Evolutionary conservation across 495 filamentous ascomycete species (phyloP).

Genomic region (Usnea hakonensis): DNA sequence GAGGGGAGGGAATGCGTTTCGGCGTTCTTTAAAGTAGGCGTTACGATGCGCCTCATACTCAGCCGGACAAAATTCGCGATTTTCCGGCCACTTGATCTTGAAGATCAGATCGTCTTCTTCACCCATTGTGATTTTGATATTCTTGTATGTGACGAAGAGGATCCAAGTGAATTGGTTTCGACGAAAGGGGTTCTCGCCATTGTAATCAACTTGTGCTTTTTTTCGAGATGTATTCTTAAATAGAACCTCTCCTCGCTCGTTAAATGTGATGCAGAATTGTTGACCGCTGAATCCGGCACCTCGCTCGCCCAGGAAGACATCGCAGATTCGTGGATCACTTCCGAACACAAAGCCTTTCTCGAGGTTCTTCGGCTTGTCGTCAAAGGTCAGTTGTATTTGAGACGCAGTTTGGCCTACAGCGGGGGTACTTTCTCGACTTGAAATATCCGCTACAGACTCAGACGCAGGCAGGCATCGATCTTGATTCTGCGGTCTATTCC

Average conservation of each 20-base stretch:
- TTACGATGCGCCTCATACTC: constrained; percentile 11
- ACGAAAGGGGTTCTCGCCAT: constrained; percentile 3
- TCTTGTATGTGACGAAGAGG: constrained; percentile 12
- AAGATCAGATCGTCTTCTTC: constrained; percentile 11
- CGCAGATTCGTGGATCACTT: too few species aligned
- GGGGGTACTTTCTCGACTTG: background rate
- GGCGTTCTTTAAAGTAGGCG: constrained; percentile 11
- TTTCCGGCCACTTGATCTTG: constrained; percentile 9
- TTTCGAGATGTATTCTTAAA: too few species aligned
- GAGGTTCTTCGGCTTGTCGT: background rate
- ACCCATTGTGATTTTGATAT: constrained; percentile 2
- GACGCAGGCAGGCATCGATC: constrained; percentile 4
- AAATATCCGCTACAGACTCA: background rate
- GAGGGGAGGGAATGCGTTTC: constrained; percentile 1
- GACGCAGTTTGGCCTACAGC: background rate
- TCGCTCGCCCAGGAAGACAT: too few species aligned
- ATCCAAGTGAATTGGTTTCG: constrained; percentile 14
- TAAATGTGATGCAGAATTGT: too few species aligned
- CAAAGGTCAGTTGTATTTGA: constrained; percentile 4
- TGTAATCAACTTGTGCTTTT: constrained; percentile 10
- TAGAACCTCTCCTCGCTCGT: too few species aligned
- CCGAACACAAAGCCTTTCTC: too few species aligned
- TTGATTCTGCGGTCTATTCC: constrained; percentile 6
- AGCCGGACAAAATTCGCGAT: background rate
- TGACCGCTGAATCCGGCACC: too few species aligned